Conservation (phyloP, 345 rosid genomes). For the Microthlaspi erraticum region DNA sequence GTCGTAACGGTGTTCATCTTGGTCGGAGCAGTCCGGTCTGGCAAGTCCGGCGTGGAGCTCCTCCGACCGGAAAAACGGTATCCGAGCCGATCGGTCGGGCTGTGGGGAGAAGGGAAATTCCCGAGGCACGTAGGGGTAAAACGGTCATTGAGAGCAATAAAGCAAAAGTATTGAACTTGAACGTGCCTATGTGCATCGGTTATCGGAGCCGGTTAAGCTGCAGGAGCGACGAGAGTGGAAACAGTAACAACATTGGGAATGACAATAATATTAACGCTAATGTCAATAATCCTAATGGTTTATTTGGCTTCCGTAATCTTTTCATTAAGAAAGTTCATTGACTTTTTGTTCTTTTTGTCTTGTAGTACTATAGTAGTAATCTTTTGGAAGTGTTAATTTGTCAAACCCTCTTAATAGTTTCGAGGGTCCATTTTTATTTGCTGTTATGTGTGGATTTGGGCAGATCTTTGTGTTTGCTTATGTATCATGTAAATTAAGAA, state of each 20-base stretch:
- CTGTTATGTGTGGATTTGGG: conserved; percentile 28
- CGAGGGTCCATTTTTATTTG: conserved; percentile 24
- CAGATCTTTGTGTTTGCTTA: conserved; percentile 26
- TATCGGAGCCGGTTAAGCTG: conserved; percentile 73
- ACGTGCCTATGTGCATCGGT: conserved; percentile 57
- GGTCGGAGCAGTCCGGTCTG: conserved; percentile 81
- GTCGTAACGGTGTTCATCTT: conserved; percentile 67
- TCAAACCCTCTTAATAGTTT: conserved; percentile 20
- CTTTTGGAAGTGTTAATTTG: conserved; percentile 9
- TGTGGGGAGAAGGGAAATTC: conserved; percentile 32
- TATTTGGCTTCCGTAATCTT: conserved; percentile 72
- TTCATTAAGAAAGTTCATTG: conserved; percentile 70
- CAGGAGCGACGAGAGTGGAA: conserved; percentile 54
- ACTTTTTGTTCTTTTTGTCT: conserved; percentile 7
- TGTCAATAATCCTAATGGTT: conserved; percentile 37
- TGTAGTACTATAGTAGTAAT: neutral
- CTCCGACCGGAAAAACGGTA: conserved; percentile 27
- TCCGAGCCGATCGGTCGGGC: conserved; percentile 35
- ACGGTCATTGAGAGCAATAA: conserved; percentile 36
- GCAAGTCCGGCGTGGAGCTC: conserved; percentile 64
- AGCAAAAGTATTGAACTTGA: conserved; percentile 44
- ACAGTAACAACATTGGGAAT: conserved; percentile 38
- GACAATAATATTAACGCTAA: conserved; percentile 3
- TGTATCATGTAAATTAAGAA: conserved; percentile 38
- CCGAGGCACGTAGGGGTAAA: conserved; percentile 44